These are phyloP conservation scores for Chlamydomonas sp. DNA, from an alignment of 139 green algal species.

Conservation along the genomic window DNA sequence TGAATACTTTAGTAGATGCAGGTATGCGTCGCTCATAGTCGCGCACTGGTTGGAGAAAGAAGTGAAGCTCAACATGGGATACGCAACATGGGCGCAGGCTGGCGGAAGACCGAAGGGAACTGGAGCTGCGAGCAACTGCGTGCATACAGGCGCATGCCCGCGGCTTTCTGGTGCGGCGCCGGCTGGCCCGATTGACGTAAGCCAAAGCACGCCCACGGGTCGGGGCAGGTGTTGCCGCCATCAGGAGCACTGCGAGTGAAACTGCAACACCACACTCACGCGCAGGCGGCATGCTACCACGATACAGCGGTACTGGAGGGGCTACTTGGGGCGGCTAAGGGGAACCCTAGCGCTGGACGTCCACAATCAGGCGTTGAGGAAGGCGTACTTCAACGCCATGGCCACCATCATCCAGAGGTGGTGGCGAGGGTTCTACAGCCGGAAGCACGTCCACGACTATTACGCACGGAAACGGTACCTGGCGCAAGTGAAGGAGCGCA, in stretches of 20 bases:
- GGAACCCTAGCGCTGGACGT: conserved; percentile 35
- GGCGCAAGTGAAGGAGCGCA: conserved; percentile 42
- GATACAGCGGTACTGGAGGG: conserved; percentile 65
- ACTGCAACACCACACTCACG: not conserved
- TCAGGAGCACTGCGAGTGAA: not conserved
- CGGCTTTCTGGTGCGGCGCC: conserved; percentile 38
- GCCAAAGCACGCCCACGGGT: not conserved
- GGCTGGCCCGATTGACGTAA: conserved; percentile 40
- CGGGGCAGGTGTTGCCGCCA: not conserved
- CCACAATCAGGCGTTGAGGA: conserved; percentile 45
- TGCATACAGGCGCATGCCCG: conserved; percentile 36
- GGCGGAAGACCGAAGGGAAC: conserved; percentile 14
- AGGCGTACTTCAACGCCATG: conserved; percentile 68
- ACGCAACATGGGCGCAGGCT: conserved; percentile 6
- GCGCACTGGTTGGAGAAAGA: not conserved
- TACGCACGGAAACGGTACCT: conserved; percentile 72
- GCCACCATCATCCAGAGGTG: conserved; percentile 70
- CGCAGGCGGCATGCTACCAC: conserved; percentile 15
- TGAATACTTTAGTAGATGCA: conserved; percentile 36
- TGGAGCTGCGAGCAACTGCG: conserved; percentile 20
- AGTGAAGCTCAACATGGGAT: not conserved
- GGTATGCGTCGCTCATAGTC: not conserved
- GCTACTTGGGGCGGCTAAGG: conserved; percentile 55
- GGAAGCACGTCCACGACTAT: conserved; percentile 74
- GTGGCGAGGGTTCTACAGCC: conserved; percentile 71